phyloP scores from a whole-genome alignment of 176 grass and related monocot species.

The Raddia guianensis region DNA sequence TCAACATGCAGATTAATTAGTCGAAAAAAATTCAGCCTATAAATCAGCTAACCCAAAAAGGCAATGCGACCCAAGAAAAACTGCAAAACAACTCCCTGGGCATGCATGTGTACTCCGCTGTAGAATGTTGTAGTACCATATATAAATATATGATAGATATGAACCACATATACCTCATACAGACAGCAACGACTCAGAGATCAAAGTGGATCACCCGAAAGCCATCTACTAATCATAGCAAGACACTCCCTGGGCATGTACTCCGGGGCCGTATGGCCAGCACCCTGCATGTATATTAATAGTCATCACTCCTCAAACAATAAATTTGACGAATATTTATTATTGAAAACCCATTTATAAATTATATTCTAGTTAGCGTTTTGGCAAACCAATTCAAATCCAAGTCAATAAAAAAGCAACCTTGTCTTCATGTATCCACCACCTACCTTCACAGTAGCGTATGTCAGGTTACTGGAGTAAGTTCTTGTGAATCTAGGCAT shows the following conservation, averaged over 20 bases:
- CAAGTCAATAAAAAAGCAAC: not conserved
- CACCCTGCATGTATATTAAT: slow-evolving; percentile 38
- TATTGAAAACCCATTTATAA: not conserved
- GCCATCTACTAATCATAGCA: slow-evolving; percentile 53
- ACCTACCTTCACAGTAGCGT: slow-evolving; percentile 74
- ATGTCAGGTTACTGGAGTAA: slow-evolving; percentile 70
- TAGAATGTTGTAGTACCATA: no score
- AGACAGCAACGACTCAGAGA: no score
- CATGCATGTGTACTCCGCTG: no score
- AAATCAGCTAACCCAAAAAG: no score
- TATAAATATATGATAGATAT: no score
- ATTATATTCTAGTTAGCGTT: not conserved
- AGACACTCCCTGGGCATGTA: slow-evolving; percentile 63
- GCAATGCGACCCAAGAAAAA: no score
- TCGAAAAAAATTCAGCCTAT: no score
- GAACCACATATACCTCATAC: no score
- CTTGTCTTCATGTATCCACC: not conserved
- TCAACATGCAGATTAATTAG: no score
- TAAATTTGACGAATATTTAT: not conserved
- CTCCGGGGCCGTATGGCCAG: slow-evolving; percentile 61
- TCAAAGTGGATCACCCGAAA: slow-evolving; percentile 46
- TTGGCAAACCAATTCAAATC: not conserved
- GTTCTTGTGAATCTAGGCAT: slow-evolving; percentile 54
- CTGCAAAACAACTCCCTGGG: no score
- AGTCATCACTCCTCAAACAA: not conserved